Base-by-base conservation (phyloP, 1,139 yeast genomes). In the Magnusiomyces ingens region DNA sequence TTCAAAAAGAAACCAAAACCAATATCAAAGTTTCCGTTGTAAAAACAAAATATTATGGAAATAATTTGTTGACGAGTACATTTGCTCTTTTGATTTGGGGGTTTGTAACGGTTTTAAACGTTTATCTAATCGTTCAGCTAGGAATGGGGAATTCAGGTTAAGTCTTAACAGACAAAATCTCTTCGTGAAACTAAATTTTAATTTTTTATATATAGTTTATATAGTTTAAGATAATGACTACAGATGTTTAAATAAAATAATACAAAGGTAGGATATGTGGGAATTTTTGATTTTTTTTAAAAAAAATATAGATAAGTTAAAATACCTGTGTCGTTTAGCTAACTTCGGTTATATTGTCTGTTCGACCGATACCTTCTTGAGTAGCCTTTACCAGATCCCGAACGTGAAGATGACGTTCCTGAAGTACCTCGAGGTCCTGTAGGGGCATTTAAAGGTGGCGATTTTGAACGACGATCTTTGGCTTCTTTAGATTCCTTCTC, bases 91-190 rank as follows among this genome's bases (percentile, higher is more conserved):
- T 55, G 2, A 71, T 84, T 19, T 85, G 94, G 94, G 54, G 84
- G 2, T 81, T 85, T 62, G 77, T 87, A 38, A 69, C 82, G 1
- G 73, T 77, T 10, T 75, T 85, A 68, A 86, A 86, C 64, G 74
- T 84, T 17, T 87, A 86, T 65, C 84, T 88, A 55, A 78, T 86
- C 55, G 83, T 82, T 32, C 80, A 84, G 59, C 70, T 82, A 68
- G 86, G 81, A 2, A 43, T 38, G 48, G 58, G 55, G 47, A 53
- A 48, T 26, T 26, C 32, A 26, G 8, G 32, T 26, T 26, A 26
- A 26, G n/a, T n/a, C 8, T 26, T 26, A 26, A 26, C 8, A 26
- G 32, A 8, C 4, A 26, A 26, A 26, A 5, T 26, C 4, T n/a
- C n/a, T n/a, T n/a, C n/a, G n/a, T n/a, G n/a, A n/a, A n/a, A n/a